These are phyloP conservation scores for Coemansia sp. DNA, from an alignment of 192 early-diverging fungal genomes.

Conservation along the genomic window DNA sequence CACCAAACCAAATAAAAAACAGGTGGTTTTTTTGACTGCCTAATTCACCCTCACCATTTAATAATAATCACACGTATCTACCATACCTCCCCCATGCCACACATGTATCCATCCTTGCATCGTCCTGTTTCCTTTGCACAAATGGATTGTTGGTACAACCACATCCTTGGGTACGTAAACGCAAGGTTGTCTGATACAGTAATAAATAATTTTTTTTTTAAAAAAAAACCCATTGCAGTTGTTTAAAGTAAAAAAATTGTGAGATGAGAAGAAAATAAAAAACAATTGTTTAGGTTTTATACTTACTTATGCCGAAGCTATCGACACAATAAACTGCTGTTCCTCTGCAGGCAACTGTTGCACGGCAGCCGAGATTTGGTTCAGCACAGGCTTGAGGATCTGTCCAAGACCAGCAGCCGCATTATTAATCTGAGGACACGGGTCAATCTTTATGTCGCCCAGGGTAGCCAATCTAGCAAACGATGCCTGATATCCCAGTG, in stretches of 20 bases:
- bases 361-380: slow-evolving; percentile 3
- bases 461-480: slow-evolving; percentile 76
- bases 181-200: too few species aligned
- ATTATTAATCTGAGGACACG: slow-evolving; percentile 54
- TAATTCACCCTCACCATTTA: too few species aligned
- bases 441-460: slow-evolving; percentile 60
- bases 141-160: too few species aligned
- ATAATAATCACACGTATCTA: too few species aligned
- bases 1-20: too few species aligned
- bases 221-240: too few species aligned
- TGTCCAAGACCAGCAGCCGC: slow-evolving; percentile 24
- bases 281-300: neutral
- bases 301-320: neutral
- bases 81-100: too few species aligned
- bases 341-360: slow-evolving; percentile 21
- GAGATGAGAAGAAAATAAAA: neutral
- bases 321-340: slow-evolving; percentile 13
- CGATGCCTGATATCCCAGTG: slow-evolving; percentile 77
- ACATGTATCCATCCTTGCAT: too few species aligned
- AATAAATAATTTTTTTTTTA: too few species aligned
- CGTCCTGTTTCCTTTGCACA: too few species aligned
- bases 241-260: neutral
- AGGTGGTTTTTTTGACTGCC: too few species aligned
- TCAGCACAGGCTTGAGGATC: slow-evolving; percentile 25
- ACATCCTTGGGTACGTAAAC: too few species aligned